Conservation (phyloP, 805 yeast genomes). For the Blastobotrys chiropterorum region DNA sequence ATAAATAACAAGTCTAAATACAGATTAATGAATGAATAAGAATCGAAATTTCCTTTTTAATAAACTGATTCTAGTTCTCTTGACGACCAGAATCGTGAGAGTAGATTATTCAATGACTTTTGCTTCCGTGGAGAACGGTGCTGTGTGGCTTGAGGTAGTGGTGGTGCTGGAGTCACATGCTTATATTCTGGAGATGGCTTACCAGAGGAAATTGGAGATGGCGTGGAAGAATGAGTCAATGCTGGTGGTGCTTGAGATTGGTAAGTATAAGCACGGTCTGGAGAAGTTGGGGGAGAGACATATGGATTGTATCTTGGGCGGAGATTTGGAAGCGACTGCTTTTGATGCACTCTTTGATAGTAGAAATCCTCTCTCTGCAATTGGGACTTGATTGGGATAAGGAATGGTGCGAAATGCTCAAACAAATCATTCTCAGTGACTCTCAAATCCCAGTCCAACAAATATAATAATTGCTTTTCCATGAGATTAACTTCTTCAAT, state of each 20-base stretch:
- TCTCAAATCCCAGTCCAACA: slow-evolving; percentile 79
- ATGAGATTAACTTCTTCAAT: slow-evolving; percentile 81
- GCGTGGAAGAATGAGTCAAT: slow-evolving; percentile 7
- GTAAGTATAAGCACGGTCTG: slow-evolving; percentile 1
- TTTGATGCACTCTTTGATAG: slow-evolving; percentile 2
- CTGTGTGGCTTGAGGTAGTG: neutral
- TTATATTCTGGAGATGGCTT: slow-evolving; percentile 9
- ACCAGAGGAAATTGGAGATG: slow-evolving; percentile 9
- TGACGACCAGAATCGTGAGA: slow-evolving; percentile 7
- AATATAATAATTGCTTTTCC: slow-evolving; percentile 78
- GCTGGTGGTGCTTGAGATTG: neutral
- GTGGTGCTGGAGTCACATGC: neutral
- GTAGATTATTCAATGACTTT: slow-evolving; percentile 1
- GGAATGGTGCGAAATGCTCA: slow-evolving; percentile 64
- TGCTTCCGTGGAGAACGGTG: slow-evolving; percentile 5
- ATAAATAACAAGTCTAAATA: neutral
- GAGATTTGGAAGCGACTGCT: neutral
- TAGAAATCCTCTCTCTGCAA: slow-evolving; percentile 24
- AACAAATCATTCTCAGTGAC: slow-evolving; percentile 67
- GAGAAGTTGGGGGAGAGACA: slow-evolving; percentile 11
- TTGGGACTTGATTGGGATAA: slow-evolving; percentile 61
- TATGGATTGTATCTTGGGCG: slow-evolving; percentile 1
- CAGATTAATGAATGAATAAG: neutral
- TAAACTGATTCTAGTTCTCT: slow-evolving; percentile 5
- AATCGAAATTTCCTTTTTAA: neutral